These are phyloP conservation scores for Mortierella antarctica DNA, from an alignment of 192 early-diverging fungal species.

Conservation along the genomic window DNA sequence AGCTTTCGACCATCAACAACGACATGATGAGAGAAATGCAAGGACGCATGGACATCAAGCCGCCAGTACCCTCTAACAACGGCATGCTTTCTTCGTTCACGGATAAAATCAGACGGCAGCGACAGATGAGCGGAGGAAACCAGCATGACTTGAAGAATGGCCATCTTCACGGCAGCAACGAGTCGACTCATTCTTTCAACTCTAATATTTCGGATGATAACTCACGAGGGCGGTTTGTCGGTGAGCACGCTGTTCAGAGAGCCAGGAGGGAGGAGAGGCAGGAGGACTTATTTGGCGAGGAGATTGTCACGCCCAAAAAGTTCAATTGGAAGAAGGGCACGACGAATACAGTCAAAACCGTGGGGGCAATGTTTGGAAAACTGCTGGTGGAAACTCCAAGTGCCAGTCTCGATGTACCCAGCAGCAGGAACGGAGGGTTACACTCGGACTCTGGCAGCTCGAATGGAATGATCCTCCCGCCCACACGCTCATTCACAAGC, in stretches of 20 bases:
- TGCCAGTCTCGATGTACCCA: conserved; percentile 7
- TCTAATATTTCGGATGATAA: conserved; percentile 32
- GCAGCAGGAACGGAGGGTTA: background rate
- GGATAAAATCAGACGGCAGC: conserved; percentile 33
- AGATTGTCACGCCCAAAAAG: conserved; percentile 57
- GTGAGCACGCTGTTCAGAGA: conserved; percentile 13
- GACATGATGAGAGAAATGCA: conserved; percentile 61
- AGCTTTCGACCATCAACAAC: conserved; percentile 65
- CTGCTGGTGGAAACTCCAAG: conserved; percentile 21
- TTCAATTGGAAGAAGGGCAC: conserved; percentile 65
- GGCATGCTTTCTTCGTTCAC: conserved; percentile 24
- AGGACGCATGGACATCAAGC: conserved; percentile 21
- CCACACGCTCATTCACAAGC: conserved; percentile 26
- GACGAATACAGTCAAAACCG: conserved; percentile 52
- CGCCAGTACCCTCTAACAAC: conserved; percentile 5
- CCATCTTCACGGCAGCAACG: conserved; percentile 30
- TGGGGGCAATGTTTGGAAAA: conserved; percentile 53
- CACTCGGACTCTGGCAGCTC: conserved; percentile 34
- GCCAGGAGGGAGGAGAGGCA: conserved; percentile 41
- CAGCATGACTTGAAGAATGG: conserved; percentile 39
- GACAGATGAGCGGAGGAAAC: conserved; percentile 41
- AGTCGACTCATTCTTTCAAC: conserved; percentile 39
- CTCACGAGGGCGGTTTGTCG: background rate
- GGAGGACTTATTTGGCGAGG: conserved; percentile 51
- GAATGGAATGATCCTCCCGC: conserved; percentile 44